These are phyloP conservation scores for Alternaria atra DNA, from an alignment of 2,329 filamentous ascomycete species.

Conservation along the genomic window DNA sequence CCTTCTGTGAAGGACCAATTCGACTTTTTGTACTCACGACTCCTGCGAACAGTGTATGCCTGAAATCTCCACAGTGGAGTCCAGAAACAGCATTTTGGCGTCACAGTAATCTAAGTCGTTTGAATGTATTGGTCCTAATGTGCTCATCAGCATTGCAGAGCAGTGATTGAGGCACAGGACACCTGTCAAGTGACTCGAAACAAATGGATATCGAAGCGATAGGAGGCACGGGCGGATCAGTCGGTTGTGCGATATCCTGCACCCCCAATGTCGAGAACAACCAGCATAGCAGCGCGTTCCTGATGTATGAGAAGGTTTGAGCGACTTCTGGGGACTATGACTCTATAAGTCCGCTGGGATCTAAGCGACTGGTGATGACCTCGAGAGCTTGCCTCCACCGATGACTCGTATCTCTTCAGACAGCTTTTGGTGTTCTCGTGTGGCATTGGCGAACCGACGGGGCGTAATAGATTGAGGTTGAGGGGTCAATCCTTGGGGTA, in stretches of 20 bases:
- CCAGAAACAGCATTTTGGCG: not conserved
- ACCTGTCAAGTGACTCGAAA: not conserved
- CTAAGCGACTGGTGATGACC: not conserved
- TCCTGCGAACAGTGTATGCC: not conserved
- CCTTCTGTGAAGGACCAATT: not conserved
- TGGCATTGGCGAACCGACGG: not conserved
- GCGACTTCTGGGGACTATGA: not conserved
- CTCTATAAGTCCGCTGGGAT: not conserved
- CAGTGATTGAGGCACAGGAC: not conserved
- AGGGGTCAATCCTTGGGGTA: not conserved
- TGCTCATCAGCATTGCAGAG: not conserved
- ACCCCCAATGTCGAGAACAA: not conserved
- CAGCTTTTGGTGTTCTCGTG: not conserved
- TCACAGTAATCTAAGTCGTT: not conserved
- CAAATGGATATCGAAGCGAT: not conserved
- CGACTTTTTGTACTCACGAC: not conserved
- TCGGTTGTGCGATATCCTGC: not conserved
- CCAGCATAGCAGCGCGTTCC: not conserved
- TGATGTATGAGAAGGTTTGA: constrained; percentile 12
- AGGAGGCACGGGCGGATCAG: not conserved
- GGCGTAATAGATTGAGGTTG: constrained; percentile 5
- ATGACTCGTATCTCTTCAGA: not conserved
- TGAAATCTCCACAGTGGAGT: not conserved
- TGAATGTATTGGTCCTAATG: not conserved
- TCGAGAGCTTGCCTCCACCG: not conserved